Evolutionary conservation across 2,329 filamentous ascomycete genomes (phyloP).

Genomic region (Pseudopyrenochaeta lycopersici): DNA sequence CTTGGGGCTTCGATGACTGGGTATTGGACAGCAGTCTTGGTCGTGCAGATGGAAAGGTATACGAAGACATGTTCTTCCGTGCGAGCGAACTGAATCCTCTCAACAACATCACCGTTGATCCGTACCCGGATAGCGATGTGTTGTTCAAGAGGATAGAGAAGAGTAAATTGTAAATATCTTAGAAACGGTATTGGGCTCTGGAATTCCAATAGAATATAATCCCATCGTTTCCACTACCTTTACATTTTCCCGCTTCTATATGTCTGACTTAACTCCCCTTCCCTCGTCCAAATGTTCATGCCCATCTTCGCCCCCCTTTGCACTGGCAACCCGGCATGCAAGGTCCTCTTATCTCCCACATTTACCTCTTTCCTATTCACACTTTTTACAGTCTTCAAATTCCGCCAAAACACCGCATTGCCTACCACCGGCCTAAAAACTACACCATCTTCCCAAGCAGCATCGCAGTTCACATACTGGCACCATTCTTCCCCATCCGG

Average conservation of each 20-base stretch:
- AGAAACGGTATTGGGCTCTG: background rate
- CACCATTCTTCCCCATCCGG: constrained; percentile 61
- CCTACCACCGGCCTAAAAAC: constrained; percentile 65
- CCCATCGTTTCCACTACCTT: background rate
- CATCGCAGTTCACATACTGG: constrained; percentile 62
- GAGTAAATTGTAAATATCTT: constrained; percentile 58
- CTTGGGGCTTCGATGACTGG: constrained; percentile 82
- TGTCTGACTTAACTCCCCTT: constrained; percentile 21
- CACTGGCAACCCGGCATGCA: constrained; percentile 66
- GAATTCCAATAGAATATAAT: no score
- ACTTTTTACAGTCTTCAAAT: constrained; percentile 61
- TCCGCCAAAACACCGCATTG: constrained; percentile 69
- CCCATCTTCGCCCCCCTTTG: constrained; percentile 61
- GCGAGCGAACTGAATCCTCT: constrained; percentile 77
- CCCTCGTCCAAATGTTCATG: constrained; percentile 38
- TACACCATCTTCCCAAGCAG: constrained; percentile 53
- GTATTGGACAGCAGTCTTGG: constrained; percentile 77
- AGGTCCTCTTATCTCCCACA: constrained; percentile 55
- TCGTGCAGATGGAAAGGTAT: constrained; percentile 76
- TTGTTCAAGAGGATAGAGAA: constrained; percentile 70
- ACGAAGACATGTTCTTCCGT: constrained; percentile 78
- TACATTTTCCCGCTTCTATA: constrained; percentile 23
- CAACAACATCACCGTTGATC: constrained; percentile 76
- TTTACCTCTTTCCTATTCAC: constrained; percentile 63
- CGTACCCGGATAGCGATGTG: constrained; percentile 70